Conservation (phyloP, 169 alveolate species). For the Babesia ovata region DNA sequence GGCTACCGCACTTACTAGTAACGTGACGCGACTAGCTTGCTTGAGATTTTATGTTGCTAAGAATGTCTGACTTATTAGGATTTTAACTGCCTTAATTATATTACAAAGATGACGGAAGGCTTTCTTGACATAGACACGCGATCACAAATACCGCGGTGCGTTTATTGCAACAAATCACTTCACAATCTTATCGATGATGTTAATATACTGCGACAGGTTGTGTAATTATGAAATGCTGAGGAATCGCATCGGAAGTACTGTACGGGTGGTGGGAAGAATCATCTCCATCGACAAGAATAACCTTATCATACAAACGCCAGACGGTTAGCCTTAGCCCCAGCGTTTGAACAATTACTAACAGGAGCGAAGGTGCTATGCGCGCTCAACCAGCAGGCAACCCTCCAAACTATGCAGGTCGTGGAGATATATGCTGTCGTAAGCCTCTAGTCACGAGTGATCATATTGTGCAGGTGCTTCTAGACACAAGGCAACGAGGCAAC, state of each 20-base stretch:
- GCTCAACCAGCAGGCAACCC: not conserved
- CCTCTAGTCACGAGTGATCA: not conserved
- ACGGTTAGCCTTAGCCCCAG: not conserved
- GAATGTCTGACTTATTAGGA: too few species aligned
- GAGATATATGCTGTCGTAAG: slow-evolving; percentile 25
- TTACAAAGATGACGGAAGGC: slow-evolving; percentile 10
- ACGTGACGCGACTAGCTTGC: too few species aligned
- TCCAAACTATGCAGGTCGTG: slow-evolving; percentile 4
- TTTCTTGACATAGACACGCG: slow-evolving; percentile 2
- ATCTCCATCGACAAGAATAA: not conserved
- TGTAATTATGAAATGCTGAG: slow-evolving; percentile 30
- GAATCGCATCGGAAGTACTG: slow-evolving; percentile 2
- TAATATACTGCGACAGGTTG: slow-evolving; percentile 3
- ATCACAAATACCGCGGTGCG: slow-evolving; percentile 18
- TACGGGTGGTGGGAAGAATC: slow-evolving; percentile 10
- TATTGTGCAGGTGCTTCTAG: slow-evolving; percentile 5
- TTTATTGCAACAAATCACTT: not conserved
- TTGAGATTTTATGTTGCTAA: too few species aligned
- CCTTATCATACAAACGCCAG: slow-evolving; percentile 17
- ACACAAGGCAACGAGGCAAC: not conserved
- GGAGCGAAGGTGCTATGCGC: slow-evolving; percentile 22
- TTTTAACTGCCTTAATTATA: too few species aligned
- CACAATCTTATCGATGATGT: not conserved
- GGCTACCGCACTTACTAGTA: too few species aligned
- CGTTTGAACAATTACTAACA: not conserved